These are phyloP conservation scores for Backusella australiensis DNA, from an alignment of 192 early-diverging fungal genomes.

Conservation along the genomic window DNA sequence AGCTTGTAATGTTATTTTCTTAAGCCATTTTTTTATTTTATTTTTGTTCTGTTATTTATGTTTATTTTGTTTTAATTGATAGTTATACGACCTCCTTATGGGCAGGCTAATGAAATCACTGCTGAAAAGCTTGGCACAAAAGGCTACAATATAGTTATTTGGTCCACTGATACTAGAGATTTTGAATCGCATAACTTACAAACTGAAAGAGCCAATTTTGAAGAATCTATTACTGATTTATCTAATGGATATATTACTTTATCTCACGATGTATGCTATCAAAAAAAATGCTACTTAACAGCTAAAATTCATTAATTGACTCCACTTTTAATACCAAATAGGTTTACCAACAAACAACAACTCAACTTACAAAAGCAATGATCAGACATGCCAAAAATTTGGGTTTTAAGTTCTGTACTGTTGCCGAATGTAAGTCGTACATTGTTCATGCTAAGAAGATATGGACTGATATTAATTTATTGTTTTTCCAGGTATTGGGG, in stretches of 20 bases:
- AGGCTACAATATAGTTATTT: constrained; percentile 39
- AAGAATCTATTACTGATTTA: constrained; percentile 9
- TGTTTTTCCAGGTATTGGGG: neutral
- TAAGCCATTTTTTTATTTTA: neutral
- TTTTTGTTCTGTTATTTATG: neutral
- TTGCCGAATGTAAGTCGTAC: constrained; percentile 23
- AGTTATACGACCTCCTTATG: constrained; percentile 45
- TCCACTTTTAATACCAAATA: neutral
- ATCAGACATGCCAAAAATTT: neutral
- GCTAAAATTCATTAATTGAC: too few species aligned
- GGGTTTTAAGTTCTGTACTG: constrained; percentile 22
- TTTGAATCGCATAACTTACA: constrained; percentile 28
- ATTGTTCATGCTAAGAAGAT: neutral
- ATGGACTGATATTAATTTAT: neutral
- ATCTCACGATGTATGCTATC: constrained; percentile 36
- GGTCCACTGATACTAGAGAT: constrained; percentile 43
- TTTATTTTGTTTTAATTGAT: neutral
- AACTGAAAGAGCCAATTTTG: constrained; percentile 9
- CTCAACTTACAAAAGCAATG: neutral
- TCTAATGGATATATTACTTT: constrained; percentile 36
- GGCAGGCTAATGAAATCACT: constrained; percentile 27
- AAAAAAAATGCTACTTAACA: too few species aligned
- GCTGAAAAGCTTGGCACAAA: constrained; percentile 12
- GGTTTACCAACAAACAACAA: constrained; percentile 19
- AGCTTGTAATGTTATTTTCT: constrained; percentile 15